These are phyloP conservation scores for Aspergillus intermedius DNA, from an alignment of 2,329 filamentous ascomycete genomes.

Conservation along the genomic window DNA sequence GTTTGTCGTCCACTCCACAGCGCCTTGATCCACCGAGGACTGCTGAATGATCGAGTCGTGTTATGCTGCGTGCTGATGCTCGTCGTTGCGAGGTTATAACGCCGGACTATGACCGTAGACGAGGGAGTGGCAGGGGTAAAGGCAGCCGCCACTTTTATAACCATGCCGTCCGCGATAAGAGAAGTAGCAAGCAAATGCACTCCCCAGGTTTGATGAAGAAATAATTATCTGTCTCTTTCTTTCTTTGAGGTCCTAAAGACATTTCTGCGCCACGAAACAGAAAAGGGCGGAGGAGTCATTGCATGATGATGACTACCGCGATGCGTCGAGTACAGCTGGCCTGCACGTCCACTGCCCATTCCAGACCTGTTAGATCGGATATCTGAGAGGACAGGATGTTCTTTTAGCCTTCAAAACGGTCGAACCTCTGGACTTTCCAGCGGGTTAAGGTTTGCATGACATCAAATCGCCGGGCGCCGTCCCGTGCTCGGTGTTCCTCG, in stretches of 20 bases:
- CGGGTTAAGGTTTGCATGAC: too few relatives aligned
- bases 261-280: constrained; percentile 12
- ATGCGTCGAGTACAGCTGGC: too few relatives aligned
- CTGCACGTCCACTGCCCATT: too few relatives aligned
- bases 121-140: constrained; percentile 13
- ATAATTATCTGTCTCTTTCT: neutral
- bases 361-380: too few relatives aligned
- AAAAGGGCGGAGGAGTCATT: neutral
- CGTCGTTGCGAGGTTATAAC: neutral
- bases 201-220: neutral
- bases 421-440: too few relatives aligned
- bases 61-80: constrained; percentile 1
- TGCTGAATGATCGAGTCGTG: constrained; percentile 9
- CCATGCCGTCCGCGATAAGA: constrained; percentile 23
- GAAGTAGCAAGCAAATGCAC: constrained; percentile 7
- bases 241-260: neutral
- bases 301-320: too few relatives aligned
- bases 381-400: too few relatives aligned
- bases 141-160: constrained; percentile 19
- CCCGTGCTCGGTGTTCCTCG: too few relatives aligned
- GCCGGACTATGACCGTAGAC: neutral
- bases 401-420: too few relatives aligned
- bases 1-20: constrained; percentile 7
- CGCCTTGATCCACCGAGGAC: constrained; percentile 1
- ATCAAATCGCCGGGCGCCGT: too few relatives aligned